phyloP scores from a whole-genome alignment of 345 rosid species.

The Pistacia vera region DNA sequence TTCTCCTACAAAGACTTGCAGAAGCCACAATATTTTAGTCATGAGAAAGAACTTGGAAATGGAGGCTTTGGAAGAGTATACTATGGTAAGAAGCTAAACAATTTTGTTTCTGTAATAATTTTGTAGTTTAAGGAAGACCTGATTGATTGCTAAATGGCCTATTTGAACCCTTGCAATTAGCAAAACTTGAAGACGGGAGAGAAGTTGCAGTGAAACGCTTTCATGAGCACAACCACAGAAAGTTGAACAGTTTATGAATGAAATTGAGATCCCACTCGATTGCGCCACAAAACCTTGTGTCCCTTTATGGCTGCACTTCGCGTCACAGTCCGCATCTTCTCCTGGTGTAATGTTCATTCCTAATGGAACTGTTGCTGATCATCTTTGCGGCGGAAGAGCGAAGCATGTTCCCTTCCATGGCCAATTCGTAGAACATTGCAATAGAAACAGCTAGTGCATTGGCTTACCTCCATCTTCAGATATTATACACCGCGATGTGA shows the following conservation, averaged over 20 bases:
- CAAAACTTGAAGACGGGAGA: conserved; percentile 60
- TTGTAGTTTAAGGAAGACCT: too few relatives aligned
- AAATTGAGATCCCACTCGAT: conserved; percentile 55
- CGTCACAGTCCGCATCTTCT: conserved; percentile 48
- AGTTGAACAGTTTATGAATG: conserved; percentile 57
- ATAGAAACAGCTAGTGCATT: too few relatives aligned
- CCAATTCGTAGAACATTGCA: too few relatives aligned
- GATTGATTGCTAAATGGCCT: conserved; percentile 4
- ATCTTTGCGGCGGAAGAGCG: too few relatives aligned
- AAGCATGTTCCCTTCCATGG: too few relatives aligned
- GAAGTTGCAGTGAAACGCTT: conserved; percentile 77
- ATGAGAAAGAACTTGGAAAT: conserved; percentile 55
- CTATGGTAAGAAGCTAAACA: conserved; percentile 5
- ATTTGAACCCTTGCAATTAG: conserved; percentile 16
- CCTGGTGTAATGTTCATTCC: conserved; percentile 52
- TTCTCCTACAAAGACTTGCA: conserved; percentile 59
- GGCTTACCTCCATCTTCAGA: too few relatives aligned
- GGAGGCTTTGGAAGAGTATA: conserved; percentile 80
- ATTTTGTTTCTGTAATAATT: not conserved
- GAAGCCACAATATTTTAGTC: conserved; percentile 61
- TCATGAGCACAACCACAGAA: conserved; percentile 50
- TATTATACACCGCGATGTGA: too few relatives aligned
- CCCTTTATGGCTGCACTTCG: conserved; percentile 71
- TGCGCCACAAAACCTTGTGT: conserved; percentile 65
- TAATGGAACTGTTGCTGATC: too few relatives aligned